phyloP scores from a whole-genome alignment of 1,139 yeast species.

The Yamadazyma trypodendri region DNA sequence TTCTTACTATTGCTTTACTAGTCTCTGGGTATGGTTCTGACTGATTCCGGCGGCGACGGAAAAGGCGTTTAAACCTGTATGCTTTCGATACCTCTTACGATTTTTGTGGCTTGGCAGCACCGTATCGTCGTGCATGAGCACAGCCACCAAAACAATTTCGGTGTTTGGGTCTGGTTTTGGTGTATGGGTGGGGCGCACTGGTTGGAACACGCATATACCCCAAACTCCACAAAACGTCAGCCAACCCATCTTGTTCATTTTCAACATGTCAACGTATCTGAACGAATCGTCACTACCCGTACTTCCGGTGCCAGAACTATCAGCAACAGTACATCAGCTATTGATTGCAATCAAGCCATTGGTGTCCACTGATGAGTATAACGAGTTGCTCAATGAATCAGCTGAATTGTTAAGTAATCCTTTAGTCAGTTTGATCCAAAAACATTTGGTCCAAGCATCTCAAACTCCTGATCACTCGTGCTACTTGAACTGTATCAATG shows the following conservation, averaged over 20 bases:
- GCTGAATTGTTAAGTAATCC: conserved; percentile 42
- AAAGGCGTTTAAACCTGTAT: no score
- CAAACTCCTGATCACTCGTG: conserved; percentile 41
- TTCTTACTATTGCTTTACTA: no score
- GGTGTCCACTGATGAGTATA: conserved; percentile 42
- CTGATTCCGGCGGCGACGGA: no score
- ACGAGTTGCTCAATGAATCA: conserved; percentile 39
- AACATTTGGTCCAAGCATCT: conserved; percentile 48
- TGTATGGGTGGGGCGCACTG: not conserved
- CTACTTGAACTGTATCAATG: conserved; percentile 60
- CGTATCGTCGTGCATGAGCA: no score
- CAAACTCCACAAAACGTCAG: conserved; percentile 1
- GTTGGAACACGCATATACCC: not conserved
- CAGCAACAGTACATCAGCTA: conserved; percentile 46
- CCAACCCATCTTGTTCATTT: not conserved
- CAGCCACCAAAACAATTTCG: no score
- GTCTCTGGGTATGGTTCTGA: no score
- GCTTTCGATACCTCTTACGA: no score
- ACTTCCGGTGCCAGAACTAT: conserved; percentile 55
- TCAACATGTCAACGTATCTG: conserved; percentile 19
- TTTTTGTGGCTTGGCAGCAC: no score
- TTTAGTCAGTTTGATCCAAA: conserved; percentile 48
- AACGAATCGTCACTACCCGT: conserved; percentile 34
- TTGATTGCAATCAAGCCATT: conserved; percentile 52
- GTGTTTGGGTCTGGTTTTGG: no score